Evolutionary conservation across 768 basidiomycete genomes (phyloP).

Genomic region (Rhizopogon salebrosus): DNA sequence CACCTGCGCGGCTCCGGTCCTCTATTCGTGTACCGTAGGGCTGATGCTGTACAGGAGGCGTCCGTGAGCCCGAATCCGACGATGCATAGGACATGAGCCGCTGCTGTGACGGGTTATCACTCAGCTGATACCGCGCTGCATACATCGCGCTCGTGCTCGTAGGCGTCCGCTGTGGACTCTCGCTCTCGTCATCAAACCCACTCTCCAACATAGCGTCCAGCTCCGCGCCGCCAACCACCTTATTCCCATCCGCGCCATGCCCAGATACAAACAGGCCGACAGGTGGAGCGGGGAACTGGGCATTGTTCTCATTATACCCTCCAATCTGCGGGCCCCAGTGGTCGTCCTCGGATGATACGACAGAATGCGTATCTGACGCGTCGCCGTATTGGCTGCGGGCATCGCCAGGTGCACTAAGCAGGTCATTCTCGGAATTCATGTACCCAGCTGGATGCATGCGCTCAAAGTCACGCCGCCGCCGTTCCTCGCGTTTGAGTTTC

Average conservation of each 20-base stretch:
- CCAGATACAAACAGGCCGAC: conserved; percentile 44
- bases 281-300: conserved; percentile 80
- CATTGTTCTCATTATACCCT: conserved; percentile 84
- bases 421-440: conserved; percentile 54
- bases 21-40: conserved; percentile 31
- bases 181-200: conserved; percentile 74
- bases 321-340: conserved; percentile 96
- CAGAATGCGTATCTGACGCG: conserved; percentile 74
- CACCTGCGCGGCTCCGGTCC: conserved; percentile 31
- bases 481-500: conserved; percentile 84
- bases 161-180: conserved; percentile 38
- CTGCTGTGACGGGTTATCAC: conserved; percentile 43
- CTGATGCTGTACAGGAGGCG: conserved; percentile 28
- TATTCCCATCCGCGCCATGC: conserved; percentile 19
- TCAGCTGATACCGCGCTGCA: conserved; percentile 57
- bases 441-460: conserved; percentile 69
- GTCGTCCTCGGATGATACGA: conserved; percentile 88
- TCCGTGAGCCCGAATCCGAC: conserved; percentile 26
- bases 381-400: conserved; percentile 57
- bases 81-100: conserved; percentile 45
- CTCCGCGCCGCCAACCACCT: conserved; percentile 63
- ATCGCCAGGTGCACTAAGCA: conserved; percentile 52
- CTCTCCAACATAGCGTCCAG: conserved; percentile 89
- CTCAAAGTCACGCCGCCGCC: conserved; percentile 76
- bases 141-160: conserved; percentile 27